Conservation (phyloP, 2,329 filamentous ascomycete species). For the Cryphonectria japonica region DNA sequence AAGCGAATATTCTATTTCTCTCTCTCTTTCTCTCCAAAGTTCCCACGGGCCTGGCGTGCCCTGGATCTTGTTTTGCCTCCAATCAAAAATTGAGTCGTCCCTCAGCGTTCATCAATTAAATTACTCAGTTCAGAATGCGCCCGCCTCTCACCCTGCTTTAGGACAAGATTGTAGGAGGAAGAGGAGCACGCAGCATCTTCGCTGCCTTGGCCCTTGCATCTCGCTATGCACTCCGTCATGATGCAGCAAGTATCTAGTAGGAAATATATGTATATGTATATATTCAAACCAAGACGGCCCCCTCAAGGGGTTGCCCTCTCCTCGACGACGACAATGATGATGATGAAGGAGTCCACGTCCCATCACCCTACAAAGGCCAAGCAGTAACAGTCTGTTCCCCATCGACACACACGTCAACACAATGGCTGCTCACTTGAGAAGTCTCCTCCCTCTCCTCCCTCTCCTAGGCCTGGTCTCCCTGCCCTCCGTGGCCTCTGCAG, state of each 20-base stretch:
- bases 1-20: no score
- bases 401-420: not conserved
- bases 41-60: not conserved
- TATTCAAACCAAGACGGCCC: not conserved
- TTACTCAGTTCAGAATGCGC: not conserved
- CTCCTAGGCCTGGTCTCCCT: slow-evolving; percentile 22
- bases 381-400: not conserved
- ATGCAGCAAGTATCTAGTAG: not conserved
- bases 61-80: not conserved
- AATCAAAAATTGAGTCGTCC: not conserved
- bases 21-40: not conserved
- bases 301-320: not conserved
- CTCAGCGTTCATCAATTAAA: not conserved
- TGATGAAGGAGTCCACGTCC: not conserved
- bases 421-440: slow-evolving; percentile 10
- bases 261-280: not conserved
- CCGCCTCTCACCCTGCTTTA: not conserved
- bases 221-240: not conserved
- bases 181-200: not conserved
- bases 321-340: not conserved
- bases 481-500: slow-evolving; percentile 4
- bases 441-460: not conserved
- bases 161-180: not conserved
- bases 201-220: not conserved
- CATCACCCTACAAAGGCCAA: not conserved